phyloP scores from a whole-genome alignment of 331 rosid species.

The Dryas integrifolia region DNA sequence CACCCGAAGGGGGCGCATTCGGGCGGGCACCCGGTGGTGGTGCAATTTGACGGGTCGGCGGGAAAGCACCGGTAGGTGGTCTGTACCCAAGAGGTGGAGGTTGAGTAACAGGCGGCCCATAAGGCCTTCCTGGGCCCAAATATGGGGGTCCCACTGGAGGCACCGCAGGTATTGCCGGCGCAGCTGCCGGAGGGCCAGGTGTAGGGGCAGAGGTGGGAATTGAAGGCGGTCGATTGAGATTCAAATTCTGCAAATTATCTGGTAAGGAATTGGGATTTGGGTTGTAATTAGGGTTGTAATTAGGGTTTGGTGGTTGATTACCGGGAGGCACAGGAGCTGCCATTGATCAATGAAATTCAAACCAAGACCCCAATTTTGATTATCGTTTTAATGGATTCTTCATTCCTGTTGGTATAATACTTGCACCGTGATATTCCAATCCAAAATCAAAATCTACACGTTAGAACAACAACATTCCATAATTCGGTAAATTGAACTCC shows the following conservation, averaged over 20 bases:
- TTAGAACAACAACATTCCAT: neutral
- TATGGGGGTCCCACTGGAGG: conserved; percentile 44
- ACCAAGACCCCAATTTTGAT: conserved; percentile 1
- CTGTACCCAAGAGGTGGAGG: conserved; percentile 53
- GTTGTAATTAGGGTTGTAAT: conserved; percentile 41
- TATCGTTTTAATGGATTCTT: neutral
- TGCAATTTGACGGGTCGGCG: conserved; percentile 39
- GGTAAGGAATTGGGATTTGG: conserved; percentile 49
- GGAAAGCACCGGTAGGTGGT: conserved; percentile 52
- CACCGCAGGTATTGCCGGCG: conserved; percentile 42
- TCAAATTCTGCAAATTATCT: conserved; percentile 55
- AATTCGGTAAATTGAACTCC: neutral
- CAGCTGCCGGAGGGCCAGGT: conserved; percentile 45
- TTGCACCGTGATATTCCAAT: neutral
- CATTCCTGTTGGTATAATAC: neutral
- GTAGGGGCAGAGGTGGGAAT: conserved; percentile 54
- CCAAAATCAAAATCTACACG: neutral
- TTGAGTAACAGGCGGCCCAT: conserved; percentile 66
- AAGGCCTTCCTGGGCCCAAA: conserved; percentile 40
- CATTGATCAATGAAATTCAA: conserved; percentile 50
- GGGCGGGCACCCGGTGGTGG: conserved; percentile 44
- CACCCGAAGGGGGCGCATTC: conserved; percentile 24
- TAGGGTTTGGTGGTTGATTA: conserved; percentile 47
- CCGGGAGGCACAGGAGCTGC: conserved; percentile 75
- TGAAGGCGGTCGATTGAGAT: conserved; percentile 65